Evolutionary conservation across 495 filamentous ascomycete genomes (phyloP).

Genomic region (Antarctomyces pellizariae): DNA sequence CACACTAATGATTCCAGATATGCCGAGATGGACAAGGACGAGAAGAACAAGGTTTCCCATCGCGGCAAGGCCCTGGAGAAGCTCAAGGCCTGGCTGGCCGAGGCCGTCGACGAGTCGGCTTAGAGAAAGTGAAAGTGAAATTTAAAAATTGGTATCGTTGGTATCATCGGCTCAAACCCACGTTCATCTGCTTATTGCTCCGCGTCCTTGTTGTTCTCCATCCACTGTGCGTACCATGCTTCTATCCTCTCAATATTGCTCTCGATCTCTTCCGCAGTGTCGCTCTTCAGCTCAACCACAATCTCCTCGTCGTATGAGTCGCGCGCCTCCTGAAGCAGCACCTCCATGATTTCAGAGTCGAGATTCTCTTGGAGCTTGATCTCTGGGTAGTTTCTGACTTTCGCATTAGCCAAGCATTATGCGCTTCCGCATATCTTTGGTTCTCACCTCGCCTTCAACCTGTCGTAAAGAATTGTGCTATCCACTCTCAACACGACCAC

Average conservation of each 20-base stretch:
- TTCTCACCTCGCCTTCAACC: conserved; percentile 42
- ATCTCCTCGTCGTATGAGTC: conserved; percentile 74
- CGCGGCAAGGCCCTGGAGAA: conserved; percentile 67
- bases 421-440: not conserved
- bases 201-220: conserved; percentile 25
- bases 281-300: conserved; percentile 74
- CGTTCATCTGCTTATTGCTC: conserved; percentile 5
- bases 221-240: conserved; percentile 66
- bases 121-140: not conserved
- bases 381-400: conserved; percentile 47
- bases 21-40: conserved; percentile 82
- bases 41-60: conserved; percentile 89
- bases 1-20: conserved; percentile 21
- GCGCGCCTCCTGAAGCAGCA: conserved; percentile 71
- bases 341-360: conserved; percentile 93
- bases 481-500: conserved; percentile 77
- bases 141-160: no score
- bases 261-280: conserved; percentile 62
- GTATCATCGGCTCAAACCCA: no score
- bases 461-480: conserved; percentile 61
- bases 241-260: conserved; percentile 66
- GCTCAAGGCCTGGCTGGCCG: conserved; percentile 59
- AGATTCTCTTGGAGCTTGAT: conserved; percentile 86
- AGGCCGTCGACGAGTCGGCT: no score
- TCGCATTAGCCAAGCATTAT: not conserved